These are phyloP conservation scores for Gleditsia sinensis DNA, from an alignment of 306 rosid species.

Conservation along the genomic window DNA sequence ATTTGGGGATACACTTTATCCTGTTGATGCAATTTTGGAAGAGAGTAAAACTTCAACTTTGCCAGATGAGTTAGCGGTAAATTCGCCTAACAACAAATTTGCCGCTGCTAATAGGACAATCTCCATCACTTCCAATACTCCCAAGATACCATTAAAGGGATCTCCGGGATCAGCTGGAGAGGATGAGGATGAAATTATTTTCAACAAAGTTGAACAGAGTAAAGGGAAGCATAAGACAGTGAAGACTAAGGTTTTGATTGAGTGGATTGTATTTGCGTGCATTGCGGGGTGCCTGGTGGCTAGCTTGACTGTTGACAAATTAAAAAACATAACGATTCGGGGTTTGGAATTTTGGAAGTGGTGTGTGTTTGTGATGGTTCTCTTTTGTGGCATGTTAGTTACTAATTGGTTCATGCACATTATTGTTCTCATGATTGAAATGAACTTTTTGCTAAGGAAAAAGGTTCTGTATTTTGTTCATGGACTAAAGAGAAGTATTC, in stretches of 20 bases:
- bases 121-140: slow-evolving; percentile 52
- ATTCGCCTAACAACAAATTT: slow-evolving; percentile 57
- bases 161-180: slow-evolving; percentile 52
- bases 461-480: slow-evolving; percentile 92
- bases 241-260: slow-evolving; percentile 48
- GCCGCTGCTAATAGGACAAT: slow-evolving; percentile 34
- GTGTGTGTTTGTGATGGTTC: slow-evolving; percentile 76
- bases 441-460: slow-evolving; percentile 75
- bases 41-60: slow-evolving; percentile 42
- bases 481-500: slow-evolving; percentile 81
- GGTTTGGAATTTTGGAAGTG: slow-evolving; percentile 81
- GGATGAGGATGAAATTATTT: slow-evolving; percentile 69
- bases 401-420: slow-evolving; percentile 77
- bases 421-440: slow-evolving; percentile 77
- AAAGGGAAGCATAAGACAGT: slow-evolving; percentile 52
- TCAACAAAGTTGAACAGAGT: slow-evolving; percentile 57
- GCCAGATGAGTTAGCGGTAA: slow-evolving; percentile 44
- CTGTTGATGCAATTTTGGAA: slow-evolving; percentile 48
- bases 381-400: slow-evolving; percentile 75
- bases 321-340: slow-evolving; percentile 46
- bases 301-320: slow-evolving; percentile 50
- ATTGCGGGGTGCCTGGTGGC: slow-evolving; percentile 54
- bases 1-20: slow-evolving; percentile 66
- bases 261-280: slow-evolving; percentile 50
- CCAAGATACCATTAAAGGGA: slow-evolving; percentile 42